These are phyloP conservation scores for Xylaria multiplex DNA, from an alignment of 2,329 filamentous ascomycete genomes.

Conservation along the genomic window DNA sequence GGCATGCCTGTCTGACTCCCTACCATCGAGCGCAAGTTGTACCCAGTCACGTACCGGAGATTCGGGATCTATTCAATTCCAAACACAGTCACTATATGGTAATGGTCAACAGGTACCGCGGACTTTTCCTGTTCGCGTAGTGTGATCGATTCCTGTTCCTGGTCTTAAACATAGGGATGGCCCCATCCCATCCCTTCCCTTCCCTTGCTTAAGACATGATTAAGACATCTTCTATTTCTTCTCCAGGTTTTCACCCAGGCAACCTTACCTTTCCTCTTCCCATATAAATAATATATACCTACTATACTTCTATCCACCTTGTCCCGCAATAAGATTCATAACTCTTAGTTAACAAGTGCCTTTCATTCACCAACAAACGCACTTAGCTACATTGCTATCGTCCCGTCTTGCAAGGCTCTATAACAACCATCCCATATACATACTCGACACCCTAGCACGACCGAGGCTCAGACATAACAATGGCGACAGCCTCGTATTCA, in stretches of 20 bases:
- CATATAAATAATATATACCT: slow-evolving; percentile 19
- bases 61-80: slow-evolving; percentile 33
- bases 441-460: slow-evolving; percentile 4
- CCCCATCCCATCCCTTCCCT: slow-evolving; percentile 34
- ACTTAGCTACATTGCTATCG: slow-evolving; percentile 13
- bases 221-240: slow-evolving; percentile 21
- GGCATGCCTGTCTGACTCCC: slow-evolving; percentile 18
- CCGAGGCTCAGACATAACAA: slow-evolving; percentile 34
- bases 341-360: slow-evolving; percentile 2
- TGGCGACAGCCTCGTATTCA: slow-evolving; percentile 51
- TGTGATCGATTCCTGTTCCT: slow-evolving; percentile 37
- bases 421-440: slow-evolving; percentile 15
- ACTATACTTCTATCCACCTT: slow-evolving; percentile 20
- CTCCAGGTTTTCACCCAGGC: slow-evolving; percentile 11
- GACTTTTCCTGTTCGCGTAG: slow-evolving; percentile 22
- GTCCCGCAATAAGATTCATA: slow-evolving; percentile 8
- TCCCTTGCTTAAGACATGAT: slow-evolving; percentile 23
- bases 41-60: slow-evolving; percentile 34
- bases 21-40: slow-evolving; percentile 4
- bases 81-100: slow-evolving; percentile 23
- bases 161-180: slow-evolving; percentile 36
- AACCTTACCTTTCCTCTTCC: slow-evolving; percentile 15
- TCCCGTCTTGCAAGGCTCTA: slow-evolving; percentile 10
- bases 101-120: slow-evolving; percentile 24
- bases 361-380: slow-evolving; percentile 9